Conservation (phyloP, 2,329 filamentous ascomycete genomes). For the Colletotrichum tamarilloi region DNA sequence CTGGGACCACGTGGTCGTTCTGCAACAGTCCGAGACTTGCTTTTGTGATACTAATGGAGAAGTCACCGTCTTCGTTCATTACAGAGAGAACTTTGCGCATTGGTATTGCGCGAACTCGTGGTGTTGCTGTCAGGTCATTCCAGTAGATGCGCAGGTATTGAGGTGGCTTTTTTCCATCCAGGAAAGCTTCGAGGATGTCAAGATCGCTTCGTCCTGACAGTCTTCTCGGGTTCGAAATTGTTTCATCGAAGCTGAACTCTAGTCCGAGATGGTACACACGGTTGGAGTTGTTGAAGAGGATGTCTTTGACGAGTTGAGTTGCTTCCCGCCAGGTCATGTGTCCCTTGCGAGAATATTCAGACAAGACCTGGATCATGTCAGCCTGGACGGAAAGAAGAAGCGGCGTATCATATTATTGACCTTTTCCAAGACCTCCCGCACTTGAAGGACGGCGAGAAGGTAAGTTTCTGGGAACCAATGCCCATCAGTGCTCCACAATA, state of each 20-base stretch:
- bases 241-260: constrained; percentile 46
- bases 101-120: constrained; percentile 75
- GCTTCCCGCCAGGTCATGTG: constrained; percentile 73
- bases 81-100: constrained; percentile 64
- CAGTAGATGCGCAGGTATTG: constrained; percentile 81
- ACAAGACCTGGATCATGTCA: constrained; percentile 63
- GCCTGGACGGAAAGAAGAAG: background rate
- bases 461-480: constrained; percentile 85
- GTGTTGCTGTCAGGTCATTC: constrained; percentile 80
- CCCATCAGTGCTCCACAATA: constrained; percentile 84
- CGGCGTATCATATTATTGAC: constrained; percentile 49
- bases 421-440: constrained; percentile 75
- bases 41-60: constrained; percentile 70
- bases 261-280: constrained; percentile 74
- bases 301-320: constrained; percentile 70
- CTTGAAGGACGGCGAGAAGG: constrained; percentile 77
- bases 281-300: constrained; percentile 84
- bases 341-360: constrained; percentile 72
- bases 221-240: constrained; percentile 19
- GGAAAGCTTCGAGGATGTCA: constrained; percentile 52
- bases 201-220: constrained; percentile 43
- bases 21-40: constrained; percentile 75
- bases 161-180: constrained; percentile 59
- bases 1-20: constrained; percentile 68
- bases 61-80: constrained; percentile 55